A percentile compares a stretch with the other conserved stretches of the same genome.
phyloP scores from a whole-genome alignment of 208 protist genomes.

The Trypanosoma conorhini region DNA sequence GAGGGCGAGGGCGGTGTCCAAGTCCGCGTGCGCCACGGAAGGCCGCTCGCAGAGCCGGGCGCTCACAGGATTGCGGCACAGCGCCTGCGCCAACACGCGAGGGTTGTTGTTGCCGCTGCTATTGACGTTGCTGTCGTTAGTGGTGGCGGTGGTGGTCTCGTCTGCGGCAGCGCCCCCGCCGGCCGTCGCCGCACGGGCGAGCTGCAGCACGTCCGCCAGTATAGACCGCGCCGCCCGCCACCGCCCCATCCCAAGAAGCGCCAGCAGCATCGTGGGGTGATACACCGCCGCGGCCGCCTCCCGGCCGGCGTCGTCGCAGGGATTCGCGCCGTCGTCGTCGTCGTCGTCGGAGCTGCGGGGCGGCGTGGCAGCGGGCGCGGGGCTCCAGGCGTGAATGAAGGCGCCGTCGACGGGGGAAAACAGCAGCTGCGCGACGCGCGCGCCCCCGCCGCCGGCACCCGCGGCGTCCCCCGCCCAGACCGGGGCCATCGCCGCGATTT shows the following conservation, averaged over 20 bases:
- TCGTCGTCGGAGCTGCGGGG: no score
- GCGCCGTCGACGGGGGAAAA: slow-evolving; percentile 18
- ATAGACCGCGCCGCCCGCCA: background rate
- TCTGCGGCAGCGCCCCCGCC: background rate
- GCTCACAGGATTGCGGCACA: slow-evolving; percentile 20
- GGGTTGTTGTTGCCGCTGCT: no score
- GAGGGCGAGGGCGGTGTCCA: background rate
- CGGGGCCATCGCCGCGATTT: slow-evolving; percentile 18
- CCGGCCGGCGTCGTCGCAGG: background rate
- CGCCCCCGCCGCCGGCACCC: background rate
- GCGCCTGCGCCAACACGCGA: background rate
- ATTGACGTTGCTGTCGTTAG: no score
- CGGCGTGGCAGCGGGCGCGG: no score
- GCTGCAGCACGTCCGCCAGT: slow-evolving; percentile 8
- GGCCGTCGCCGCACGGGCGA: background rate
- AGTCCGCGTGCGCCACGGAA: background rate
- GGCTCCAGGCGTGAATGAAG: slow-evolving; percentile 13
- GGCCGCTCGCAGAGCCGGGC: slow-evolving; percentile 7
- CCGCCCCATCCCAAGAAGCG: slow-evolving; percentile 18
- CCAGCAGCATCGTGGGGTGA: slow-evolving; percentile 15
- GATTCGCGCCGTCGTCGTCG: no score
- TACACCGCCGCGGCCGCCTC: slow-evolving; percentile 2
- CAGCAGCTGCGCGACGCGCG: slow-evolving; percentile 1
- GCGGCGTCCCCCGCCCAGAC: background rate
- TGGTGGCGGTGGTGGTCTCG: background rate